Evolutionary conservation across 2,329 filamentous ascomycete genomes (phyloP), one percentile per base, ranked within the genome.

Genomic region (Fusarium irregulare): DNA sequence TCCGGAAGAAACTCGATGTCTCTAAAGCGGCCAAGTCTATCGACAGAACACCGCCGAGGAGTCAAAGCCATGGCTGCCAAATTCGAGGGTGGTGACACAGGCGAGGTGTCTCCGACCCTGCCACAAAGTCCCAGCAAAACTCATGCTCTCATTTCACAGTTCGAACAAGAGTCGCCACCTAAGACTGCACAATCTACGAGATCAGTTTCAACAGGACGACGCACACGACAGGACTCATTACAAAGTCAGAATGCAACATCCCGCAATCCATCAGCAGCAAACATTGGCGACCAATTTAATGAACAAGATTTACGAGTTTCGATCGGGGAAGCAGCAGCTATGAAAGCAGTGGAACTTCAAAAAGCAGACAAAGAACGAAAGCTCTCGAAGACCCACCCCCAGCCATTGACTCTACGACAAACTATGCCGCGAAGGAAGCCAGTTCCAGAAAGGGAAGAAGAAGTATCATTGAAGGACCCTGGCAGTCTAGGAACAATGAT

Each of bases 31-130:
- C 70, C 73, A 37, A 72, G 64, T 16, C 51, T 72, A 37, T 61
- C 68, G 10, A 64, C 73, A 7, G 75, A 57, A 25, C 82, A 77
- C 23, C 67, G 58, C 62, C 73, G 75, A 21, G 75, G 78, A 5
- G 85, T 87, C 14, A 84, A 78, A 68, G 84, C 83, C 4, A 86
- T 88, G 79, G 82, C 85, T 6, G 85, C 85, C 37, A 80, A 83
- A 73, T 87, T 87, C 73, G 84, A 88, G 65, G 80, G 71, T 10
- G 71, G 73, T 16, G 63, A 70, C 10, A 30, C 58, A 8, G 60
- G 55, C 8, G 60, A 68, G 14, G 12, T 48, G 25, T 59, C 63
- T 6, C 54, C 60, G 9, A 20, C 41, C 20, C 42, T 34, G 4
- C n/a, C 42, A 23, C 58, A 48, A 21, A 65, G 50, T 32, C 47